Percentiles rank a stretch among this genome's conserved stretches.
phyloP scores from a whole-genome alignment of 2,329 filamentous ascomycete species.

The Blumeria hordei region DNA sequence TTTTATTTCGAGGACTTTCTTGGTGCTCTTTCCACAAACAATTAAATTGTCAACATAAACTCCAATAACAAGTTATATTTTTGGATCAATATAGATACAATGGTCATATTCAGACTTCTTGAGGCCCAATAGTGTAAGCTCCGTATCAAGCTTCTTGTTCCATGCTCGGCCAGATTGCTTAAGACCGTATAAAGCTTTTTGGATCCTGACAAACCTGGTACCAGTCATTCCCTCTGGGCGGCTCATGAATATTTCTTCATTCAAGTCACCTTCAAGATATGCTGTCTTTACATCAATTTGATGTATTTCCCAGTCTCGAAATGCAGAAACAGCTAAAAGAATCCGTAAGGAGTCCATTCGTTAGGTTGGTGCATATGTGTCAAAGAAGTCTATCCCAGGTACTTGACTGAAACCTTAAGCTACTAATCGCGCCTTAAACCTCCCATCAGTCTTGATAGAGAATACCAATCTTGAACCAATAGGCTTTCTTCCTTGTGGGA shows the following conservation, averaged over 20 bases:
- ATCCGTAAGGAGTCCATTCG: background rate
- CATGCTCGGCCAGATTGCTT: background rate
- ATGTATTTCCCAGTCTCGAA: background rate
- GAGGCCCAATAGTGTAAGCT: background rate
- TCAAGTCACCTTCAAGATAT: background rate
- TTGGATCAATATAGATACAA: background rate
- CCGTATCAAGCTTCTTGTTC: background rate
- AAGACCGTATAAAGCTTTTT: background rate
- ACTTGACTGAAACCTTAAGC: background rate
- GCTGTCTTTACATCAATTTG: background rate
- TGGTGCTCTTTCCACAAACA: no score
- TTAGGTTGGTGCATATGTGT: background rate
- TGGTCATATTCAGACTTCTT: background rate
- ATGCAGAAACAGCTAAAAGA: background rate
- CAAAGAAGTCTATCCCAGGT: background rate
- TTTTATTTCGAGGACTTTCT: background rate
- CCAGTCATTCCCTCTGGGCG: background rate
- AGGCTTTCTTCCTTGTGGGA: background rate
- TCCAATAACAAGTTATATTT: background rate
- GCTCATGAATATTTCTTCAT: background rate
- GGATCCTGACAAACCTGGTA: background rate
- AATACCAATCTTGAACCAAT: background rate
- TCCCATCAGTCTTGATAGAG: background rate
- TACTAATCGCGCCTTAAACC: background rate
- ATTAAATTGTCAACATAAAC: background rate